A percentile compares a stretch with the other conserved stretches of the same genome.
Evolutionary conservation across 257 asterid genomes (phyloP).

Genomic region (Penstemon eatonii): DNA sequence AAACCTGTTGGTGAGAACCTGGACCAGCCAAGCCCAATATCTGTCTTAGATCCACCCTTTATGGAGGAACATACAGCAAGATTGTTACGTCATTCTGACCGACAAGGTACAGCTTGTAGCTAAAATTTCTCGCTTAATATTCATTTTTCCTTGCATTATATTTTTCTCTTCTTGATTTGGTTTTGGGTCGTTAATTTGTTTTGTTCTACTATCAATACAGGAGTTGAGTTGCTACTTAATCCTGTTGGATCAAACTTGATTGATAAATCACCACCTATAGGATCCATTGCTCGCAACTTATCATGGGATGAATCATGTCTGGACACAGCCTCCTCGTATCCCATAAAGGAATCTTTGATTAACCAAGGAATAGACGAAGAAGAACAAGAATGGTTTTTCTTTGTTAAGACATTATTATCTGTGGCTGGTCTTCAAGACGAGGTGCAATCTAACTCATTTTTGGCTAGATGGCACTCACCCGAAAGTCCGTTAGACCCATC

Average conservation of each 20-base stretch:
- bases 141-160: neutral
- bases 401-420: slow-evolving; percentile 58
- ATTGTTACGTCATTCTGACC: slow-evolving; percentile 42
- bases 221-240: slow-evolving; percentile 45
- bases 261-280: slow-evolving; percentile 96
- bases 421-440: slow-evolving; percentile 64
- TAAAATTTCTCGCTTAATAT: neutral
- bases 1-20: slow-evolving; percentile 58
- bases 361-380: slow-evolving; percentile 55
- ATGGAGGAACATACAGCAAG: slow-evolving; percentile 54
- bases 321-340: slow-evolving; percentile 66
- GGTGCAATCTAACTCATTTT: slow-evolving; percentile 40
- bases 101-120: slow-evolving; percentile 43
- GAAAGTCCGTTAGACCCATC: slow-evolving; percentile 86
- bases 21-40: slow-evolving; percentile 93
- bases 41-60: slow-evolving; percentile 73
- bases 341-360: slow-evolving; percentile 42
- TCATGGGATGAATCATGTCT: slow-evolving; percentile 63
- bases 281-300: slow-evolving; percentile 80
- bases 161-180: neutral
- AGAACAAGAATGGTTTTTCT: slow-evolving; percentile 65
- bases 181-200: slow-evolving; percentile 12
- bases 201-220: slow-evolving; percentile 38
- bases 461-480: slow-evolving; percentile 70
- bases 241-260: slow-evolving; percentile 64